These are phyloP conservation scores for Amanita molliuscula DNA, from an alignment of 768 basidiomycete genomes.

Conservation along the genomic window DNA sequence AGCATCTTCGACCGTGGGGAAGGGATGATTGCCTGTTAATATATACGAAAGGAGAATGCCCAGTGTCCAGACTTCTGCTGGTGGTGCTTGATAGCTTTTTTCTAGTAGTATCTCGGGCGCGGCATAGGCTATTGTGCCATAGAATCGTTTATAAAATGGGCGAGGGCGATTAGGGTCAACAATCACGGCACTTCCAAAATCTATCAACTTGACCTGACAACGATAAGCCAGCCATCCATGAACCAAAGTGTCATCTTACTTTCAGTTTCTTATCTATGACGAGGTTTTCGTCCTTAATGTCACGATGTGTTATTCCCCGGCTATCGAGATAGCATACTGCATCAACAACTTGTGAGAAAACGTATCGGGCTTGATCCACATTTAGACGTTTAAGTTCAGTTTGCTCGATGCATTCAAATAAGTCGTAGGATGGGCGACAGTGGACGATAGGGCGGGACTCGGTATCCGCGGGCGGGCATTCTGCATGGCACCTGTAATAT, in stretches of 20 bases:
- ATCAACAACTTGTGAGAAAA: slow-evolving; percentile 84
- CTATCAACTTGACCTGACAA: slow-evolving; percentile 81
- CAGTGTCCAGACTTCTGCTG: slow-evolving; percentile 94
- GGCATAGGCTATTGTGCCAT: slow-evolving; percentile 92
- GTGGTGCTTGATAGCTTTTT: slow-evolving; percentile 82
- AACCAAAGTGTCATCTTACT: slow-evolving; percentile 24
- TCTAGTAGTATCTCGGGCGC: slow-evolving; percentile 89
- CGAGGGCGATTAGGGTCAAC: slow-evolving; percentile 52
- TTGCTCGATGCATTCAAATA: slow-evolving; percentile 94
- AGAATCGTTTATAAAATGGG: slow-evolving; percentile 71
- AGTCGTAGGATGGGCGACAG: slow-evolving; percentile 77
- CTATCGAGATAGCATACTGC: slow-evolving; percentile 73
- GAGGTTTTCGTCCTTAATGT: slow-evolving; percentile 96
- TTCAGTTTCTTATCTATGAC: slow-evolving; percentile 67
- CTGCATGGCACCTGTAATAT: slow-evolving; percentile 12
- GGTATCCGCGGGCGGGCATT: slow-evolving; percentile 9
- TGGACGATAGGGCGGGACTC: slow-evolving; percentile 32
- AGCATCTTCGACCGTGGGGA: slow-evolving; percentile 80
- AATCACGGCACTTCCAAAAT: slow-evolving; percentile 86
- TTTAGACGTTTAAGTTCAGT: slow-evolving; percentile 68
- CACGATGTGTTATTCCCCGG: slow-evolving; percentile 85
- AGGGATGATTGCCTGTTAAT: slow-evolving; percentile 87
- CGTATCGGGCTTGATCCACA: slow-evolving; percentile 69
- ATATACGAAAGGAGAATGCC: slow-evolving; percentile 93
- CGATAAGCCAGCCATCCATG: neutral